Evolutionary conservation across 2,329 filamentous ascomycete species (phyloP).

Genomic region (Pseudogymnoascus sp.): DNA sequence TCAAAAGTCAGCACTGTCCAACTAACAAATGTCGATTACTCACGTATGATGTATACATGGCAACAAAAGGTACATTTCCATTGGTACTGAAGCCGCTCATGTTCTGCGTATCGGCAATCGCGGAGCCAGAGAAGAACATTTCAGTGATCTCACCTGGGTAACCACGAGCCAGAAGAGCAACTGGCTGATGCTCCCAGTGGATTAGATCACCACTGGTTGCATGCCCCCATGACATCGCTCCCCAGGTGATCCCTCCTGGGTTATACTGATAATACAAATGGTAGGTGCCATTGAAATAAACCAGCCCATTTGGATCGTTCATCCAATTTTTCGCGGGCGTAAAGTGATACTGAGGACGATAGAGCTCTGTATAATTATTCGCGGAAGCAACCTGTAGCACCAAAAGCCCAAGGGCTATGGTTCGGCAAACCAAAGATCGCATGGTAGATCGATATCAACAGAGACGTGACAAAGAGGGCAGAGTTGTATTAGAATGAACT

Average conservation of each 20-base stretch:
- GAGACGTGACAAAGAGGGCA: not conserved
- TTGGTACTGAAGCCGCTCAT: slow-evolving; percentile 56
- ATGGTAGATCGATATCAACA: not conserved
- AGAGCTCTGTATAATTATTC: not conserved
- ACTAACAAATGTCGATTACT: not conserved
- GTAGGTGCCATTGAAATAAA: slow-evolving; percentile 42
- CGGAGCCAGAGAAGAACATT: slow-evolving; percentile 46
- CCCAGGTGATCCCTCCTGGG: slow-evolving; percentile 40
- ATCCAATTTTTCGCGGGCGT: slow-evolving; percentile 45
- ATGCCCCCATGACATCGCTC: slow-evolving; percentile 60
- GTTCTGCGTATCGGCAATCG: slow-evolving; percentile 53
- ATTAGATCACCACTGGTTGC: slow-evolving; percentile 55
- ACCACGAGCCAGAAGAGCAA: slow-evolving; percentile 38
- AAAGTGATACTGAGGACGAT: slow-evolving; percentile 39
- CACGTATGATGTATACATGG: slow-evolving; percentile 31
- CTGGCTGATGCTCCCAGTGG: slow-evolving; percentile 55
- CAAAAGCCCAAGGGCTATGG: not conserved
- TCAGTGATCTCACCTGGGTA: slow-evolving; percentile 29
- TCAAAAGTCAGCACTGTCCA: not conserved
- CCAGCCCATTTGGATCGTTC: slow-evolving; percentile 59
- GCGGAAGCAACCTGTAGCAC: not conserved
- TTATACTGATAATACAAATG: slow-evolving; percentile 62
- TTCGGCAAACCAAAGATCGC: not conserved
- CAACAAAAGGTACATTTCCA: slow-evolving; percentile 52
- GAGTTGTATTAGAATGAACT: not conserved